A percentile compares a stretch with the other conserved stretches of the same genome.
Evolutionary conservation across 164 flowering plant genomes (phyloP).

Genomic region (Liquidambar formosana): DNA sequence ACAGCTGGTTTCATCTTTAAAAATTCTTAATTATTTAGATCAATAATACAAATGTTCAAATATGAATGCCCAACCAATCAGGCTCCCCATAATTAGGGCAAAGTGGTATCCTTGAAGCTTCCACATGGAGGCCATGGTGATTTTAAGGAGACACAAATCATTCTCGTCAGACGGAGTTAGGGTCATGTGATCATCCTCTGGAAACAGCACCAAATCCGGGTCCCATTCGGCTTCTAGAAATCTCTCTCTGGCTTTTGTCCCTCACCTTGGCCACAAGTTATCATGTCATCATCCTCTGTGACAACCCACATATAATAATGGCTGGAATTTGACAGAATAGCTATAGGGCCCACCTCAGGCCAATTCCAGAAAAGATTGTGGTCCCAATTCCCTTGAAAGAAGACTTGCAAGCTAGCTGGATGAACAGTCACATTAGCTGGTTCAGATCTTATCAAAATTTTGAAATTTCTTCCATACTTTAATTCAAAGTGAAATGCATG

Average conservation of each 20-base stretch:
- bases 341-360: not conserved
- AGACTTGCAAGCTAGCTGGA: not conserved
- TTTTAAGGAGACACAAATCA: slow-evolving; percentile 1
- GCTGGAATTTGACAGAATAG: not conserved
- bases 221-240: too few species aligned
- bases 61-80: too few species aligned
- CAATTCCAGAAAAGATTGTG: not conserved
- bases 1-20: too few species aligned
- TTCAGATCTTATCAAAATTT: not conserved
- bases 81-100: not conserved
- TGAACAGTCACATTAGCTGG: not conserved
- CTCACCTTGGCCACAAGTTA: too few species aligned
- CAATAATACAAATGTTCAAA: too few species aligned
- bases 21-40: not conserved
- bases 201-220: too few species aligned
- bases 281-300: too few species aligned
- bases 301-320: not conserved
- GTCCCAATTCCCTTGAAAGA: not conserved
- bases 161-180: not conserved
- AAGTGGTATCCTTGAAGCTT: not conserved
- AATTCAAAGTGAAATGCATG: not conserved
- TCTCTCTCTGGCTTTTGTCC: too few species aligned
- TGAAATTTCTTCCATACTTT: not conserved
- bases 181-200: not conserved
- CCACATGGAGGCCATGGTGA: not conserved